Evolutionary conservation across 2,329 filamentous ascomycete genomes (phyloP).

Genomic region (Paramyrothecium roridum): DNA sequence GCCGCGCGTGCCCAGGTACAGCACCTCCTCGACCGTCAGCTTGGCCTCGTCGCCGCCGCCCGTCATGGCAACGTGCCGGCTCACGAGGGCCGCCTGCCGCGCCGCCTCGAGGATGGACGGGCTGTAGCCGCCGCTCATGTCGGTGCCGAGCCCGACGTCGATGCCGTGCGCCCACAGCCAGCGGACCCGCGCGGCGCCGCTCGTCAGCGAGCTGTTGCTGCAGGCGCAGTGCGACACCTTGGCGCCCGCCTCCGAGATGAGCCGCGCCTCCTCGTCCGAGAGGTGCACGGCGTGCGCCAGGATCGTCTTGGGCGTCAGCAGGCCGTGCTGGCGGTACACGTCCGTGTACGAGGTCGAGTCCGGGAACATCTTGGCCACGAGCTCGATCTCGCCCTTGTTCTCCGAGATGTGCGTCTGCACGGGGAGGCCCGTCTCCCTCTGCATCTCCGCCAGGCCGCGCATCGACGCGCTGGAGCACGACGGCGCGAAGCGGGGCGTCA

Average conservation of each 20-base stretch:
- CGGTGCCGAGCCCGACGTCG: conserved; percentile 82
- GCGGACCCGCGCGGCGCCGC: conserved; percentile 73
- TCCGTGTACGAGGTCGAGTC: conserved; percentile 61
- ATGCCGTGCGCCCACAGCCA: conserved; percentile 72
- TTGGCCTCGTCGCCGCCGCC: conserved; percentile 41
- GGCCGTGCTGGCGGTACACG: conserved; percentile 72
- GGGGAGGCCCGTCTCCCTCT: conserved; percentile 58
- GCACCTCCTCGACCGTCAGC: conserved; percentile 77
- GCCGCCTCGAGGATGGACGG: conserved; percentile 80
- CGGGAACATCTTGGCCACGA: conserved; percentile 71
- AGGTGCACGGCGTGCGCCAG: conserved; percentile 85
- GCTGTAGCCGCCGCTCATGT: conserved; percentile 85
- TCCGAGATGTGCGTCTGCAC: conserved; percentile 91
- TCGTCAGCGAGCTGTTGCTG: conserved; percentile 79
- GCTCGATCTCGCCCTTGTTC: conserved; percentile 68
- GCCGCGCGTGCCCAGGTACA: conserved; percentile 85
- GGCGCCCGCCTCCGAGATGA: conserved; percentile 59
- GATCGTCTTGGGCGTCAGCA: conserved; percentile 72
- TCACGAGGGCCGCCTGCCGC: conserved; percentile 76
- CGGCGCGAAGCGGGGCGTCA: conserved; percentile 72
- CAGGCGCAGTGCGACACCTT: conserved; percentile 85
- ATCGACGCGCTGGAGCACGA: conserved; percentile 61
- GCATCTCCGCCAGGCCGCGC: conserved; percentile 59
- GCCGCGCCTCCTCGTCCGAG: conserved; percentile 57
- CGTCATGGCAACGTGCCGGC: conserved; percentile 63